Evolutionary conservation across 2,329 filamentous ascomycete species (phyloP), one percentile per base, ranked within the genome.

Genomic region (Neonectria punicea): DNA sequence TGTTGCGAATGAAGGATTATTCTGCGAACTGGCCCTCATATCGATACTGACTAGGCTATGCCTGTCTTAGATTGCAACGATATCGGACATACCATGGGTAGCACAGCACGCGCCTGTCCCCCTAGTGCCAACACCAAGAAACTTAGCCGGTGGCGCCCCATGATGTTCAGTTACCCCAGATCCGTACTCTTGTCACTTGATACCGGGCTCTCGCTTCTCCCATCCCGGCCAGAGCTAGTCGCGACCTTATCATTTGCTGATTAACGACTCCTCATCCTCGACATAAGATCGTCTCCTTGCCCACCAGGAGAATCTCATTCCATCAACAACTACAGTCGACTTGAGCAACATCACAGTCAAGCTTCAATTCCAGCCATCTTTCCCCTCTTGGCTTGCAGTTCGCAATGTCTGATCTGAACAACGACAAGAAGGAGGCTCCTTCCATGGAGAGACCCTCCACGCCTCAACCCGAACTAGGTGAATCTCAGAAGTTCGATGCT

Each of bases 401-500:
- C 13, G 44, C 22, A 28, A 47, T 47, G 44, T 28, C 44, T 20
- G 18, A 46, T 14, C 43, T 22, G 18, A 46, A 46, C 43, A 46
- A 22, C 18, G 43, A 46, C 18, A 46, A 32, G 25, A 28, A 46
- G 14, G 36, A 46, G 14, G n/a, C 57, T 50, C 32, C 53, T 36
- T 60, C 57, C 43, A 46, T 22, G 14, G 28, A 60, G 49, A 30
- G 34, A 30, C 25, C 47, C 11, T 54, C 57, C 22, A n/a, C 44
- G 4, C 57, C 50, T 16, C 57, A 60, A 41, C 14, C 41, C 4
- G 58, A 43, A 14, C 25, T 25, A 13, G 22, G 44, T 5, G 58
- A 61, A 34, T 34, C 39, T 7, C 58, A 61, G 44, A 61, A 61
- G 43, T 36, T 61, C 13, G 53, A 61, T 22, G 46, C 28, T 18